Base-by-base conservation (phyloP, 441 rosid genomes). In the Macaranga tanarius region DNA sequence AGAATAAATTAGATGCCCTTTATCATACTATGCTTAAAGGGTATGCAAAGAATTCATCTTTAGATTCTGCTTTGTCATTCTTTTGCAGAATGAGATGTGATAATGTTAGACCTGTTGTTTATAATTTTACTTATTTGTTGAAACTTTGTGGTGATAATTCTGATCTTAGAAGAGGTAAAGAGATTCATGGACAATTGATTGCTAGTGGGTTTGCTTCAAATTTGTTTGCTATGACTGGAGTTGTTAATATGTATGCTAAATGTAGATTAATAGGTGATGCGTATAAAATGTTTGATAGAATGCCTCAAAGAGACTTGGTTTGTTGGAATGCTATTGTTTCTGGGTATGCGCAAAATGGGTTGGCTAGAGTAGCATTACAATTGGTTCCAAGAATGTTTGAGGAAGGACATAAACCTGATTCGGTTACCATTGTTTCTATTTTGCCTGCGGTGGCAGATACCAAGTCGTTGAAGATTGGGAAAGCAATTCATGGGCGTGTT, bases 1-100 rank as follows among this genome's bases (percentile, higher is more conserved):
- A 86, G 52, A 79, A 82, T 47, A 90, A 87, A 67, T 72, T 87
- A 17, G 95, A 90, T 42, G 87, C 79, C 38, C 91, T 94, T 63
- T 92, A 89, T 68, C 82, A 92, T 77, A 92, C 97, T 28, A 82
- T 92, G 92, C 94, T 94, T 38, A 94, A 92, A 80, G 99, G 97
- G 51, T 83, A 85, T 67, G 87, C 89, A 0, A 90, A 82, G 60
- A 73, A 72, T 70, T 82, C 92, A 0, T 87, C 87, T 45, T 77
- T 88, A 34, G 84, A 84, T 42, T 72, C 85, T 52, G 90, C 97
- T 26, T 26, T 89, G 47, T 74, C 68, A 0, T 90, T 95, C 64
- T 90, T 87, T 70, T 68, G 71, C 68, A 74, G 96, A 31, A 86
- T 95, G 99, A 83, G 81, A 83, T 76, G 12, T 52, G 94, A 92